These are phyloP conservation scores for Metschnikowia lachancei DNA, from an alignment of 805 yeast genomes.

Conservation along the genomic window DNA sequence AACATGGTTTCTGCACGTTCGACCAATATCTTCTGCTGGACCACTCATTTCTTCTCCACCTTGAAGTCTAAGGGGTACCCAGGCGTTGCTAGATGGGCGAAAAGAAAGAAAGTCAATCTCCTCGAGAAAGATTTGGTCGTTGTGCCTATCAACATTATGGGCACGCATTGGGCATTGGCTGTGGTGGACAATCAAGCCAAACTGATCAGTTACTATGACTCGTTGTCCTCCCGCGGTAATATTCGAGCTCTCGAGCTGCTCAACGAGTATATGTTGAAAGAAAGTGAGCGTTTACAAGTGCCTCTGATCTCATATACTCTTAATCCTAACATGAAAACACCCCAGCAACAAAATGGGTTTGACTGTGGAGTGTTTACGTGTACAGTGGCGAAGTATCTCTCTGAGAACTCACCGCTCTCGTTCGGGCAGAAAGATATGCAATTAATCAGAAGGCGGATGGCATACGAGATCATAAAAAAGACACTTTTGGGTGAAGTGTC, in stretches of 20 bases:
- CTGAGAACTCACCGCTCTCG: constrained; percentile 47
- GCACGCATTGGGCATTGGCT: constrained; percentile 90
- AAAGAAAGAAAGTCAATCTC: constrained; percentile 66
- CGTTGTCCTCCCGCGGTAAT: constrained; percentile 53
- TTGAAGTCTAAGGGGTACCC: constrained; percentile 69
- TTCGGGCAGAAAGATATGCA: constrained; percentile 72
- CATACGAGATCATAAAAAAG: constrained; percentile 50
- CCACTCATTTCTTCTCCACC: constrained; percentile 83
- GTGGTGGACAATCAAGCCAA: constrained; percentile 62
- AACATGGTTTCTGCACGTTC: constrained; percentile 46
- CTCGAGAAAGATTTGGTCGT: constrained; percentile 62
- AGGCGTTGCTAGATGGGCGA: constrained; percentile 85
- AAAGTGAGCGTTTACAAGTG: constrained; percentile 50
- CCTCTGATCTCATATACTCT: constrained; percentile 25
- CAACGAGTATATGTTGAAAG: constrained; percentile 62
- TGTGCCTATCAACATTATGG: constrained; percentile 80
- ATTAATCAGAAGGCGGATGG: constrained; percentile 64
- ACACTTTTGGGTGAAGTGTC: constrained; percentile 24
- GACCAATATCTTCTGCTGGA: constrained; percentile 61
- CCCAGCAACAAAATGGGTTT: constrained; percentile 84
- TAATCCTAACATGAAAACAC: constrained; percentile 43
- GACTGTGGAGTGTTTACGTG: constrained; percentile 97
- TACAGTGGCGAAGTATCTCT: constrained; percentile 62
- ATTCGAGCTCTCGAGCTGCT: constrained; percentile 44
- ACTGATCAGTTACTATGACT: constrained; percentile 72